Conservation (phyloP, 2,329 filamentous ascomycete genomes). For the Venturia nashicola region DNA sequence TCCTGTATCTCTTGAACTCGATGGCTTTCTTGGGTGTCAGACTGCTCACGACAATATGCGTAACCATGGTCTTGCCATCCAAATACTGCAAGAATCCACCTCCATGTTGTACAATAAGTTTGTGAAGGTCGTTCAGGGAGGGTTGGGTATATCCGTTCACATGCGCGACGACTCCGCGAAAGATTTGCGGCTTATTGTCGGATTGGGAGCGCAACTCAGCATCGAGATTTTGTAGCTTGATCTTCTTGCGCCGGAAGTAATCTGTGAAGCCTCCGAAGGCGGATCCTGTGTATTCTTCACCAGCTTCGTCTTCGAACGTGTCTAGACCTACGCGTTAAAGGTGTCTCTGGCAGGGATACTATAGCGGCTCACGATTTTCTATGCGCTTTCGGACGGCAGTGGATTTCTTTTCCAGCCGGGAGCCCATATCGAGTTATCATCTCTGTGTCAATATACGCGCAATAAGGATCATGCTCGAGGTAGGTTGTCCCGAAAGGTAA, state of each 20-base stretch:
- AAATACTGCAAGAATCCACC: slow-evolving; percentile 91
- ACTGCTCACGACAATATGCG: slow-evolving; percentile 86
- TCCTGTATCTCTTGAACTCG: slow-evolving; percentile 76
- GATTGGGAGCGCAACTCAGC: slow-evolving; percentile 61
- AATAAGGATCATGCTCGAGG: background rate
- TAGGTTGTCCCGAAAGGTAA: background rate
- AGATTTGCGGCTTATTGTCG: slow-evolving; percentile 63
- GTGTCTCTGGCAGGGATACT: background rate
- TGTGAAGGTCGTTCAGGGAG: slow-evolving; percentile 77
- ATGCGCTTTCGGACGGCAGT: slow-evolving; percentile 50
- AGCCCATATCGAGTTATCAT: slow-evolving; percentile 38
- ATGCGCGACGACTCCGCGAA: slow-evolving; percentile 81
- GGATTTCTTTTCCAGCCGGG: slow-evolving; percentile 47
- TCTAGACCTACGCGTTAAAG: slow-evolving; percentile 26
- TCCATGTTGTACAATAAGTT: slow-evolving; percentile 81
- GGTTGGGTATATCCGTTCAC: slow-evolving; percentile 96
- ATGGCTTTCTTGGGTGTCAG: slow-evolving; percentile 86
- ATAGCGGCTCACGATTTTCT: slow-evolving; percentile 36
- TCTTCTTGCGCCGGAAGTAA: slow-evolving; percentile 91
- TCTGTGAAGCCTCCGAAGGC: slow-evolving; percentile 81
- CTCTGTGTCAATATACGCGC: background rate
- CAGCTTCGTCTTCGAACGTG: slow-evolving; percentile 66
- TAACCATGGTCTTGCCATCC: slow-evolving; percentile 86
- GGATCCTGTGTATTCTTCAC: slow-evolving; percentile 83
- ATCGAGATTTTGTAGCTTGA: slow-evolving; percentile 93